Evolutionary conservation across 805 yeast genomes (phyloP).

Genomic region (Hanseniaspora hatyaiensis): DNA sequence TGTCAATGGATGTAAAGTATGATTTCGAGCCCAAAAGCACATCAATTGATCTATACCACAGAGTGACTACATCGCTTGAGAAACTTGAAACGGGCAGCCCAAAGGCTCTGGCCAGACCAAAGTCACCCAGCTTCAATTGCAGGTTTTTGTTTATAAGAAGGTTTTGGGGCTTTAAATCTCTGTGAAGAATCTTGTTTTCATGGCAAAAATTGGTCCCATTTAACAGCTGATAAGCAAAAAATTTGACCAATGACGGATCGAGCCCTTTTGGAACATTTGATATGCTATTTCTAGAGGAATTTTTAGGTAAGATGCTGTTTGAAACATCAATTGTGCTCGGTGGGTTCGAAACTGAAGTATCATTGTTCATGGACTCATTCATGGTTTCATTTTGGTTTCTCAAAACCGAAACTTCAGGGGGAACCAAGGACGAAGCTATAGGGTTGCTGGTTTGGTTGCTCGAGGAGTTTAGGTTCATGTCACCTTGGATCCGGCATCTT

Average conservation of each 20-base stretch:
- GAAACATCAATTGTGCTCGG: background rate
- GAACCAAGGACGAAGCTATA: constrained; percentile 1
- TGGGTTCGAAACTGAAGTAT: background rate
- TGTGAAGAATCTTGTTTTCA: constrained; percentile 83
- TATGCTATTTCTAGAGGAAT: constrained; percentile 4
- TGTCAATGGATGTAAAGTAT: constrained; percentile 94
- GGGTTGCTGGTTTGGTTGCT: background rate
- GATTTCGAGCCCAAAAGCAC: constrained; percentile 91
- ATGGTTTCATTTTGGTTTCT: background rate
- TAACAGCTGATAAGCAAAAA: constrained; percentile 83
- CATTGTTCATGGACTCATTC: background rate
- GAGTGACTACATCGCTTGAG: constrained; percentile 94
- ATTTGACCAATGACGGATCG: constrained; percentile 56
- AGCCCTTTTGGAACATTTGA: constrained; percentile 28
- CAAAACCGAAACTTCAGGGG: constrained; percentile 14
- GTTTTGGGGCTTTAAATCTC: constrained; percentile 95
- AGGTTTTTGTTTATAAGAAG: constrained; percentile 91
- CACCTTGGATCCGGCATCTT: constrained; percentile 5
- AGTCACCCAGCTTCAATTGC: constrained; percentile 78
- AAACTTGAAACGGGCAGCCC: constrained; percentile 95
- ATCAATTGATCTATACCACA: constrained; percentile 97
- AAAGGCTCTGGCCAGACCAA: constrained; percentile 92
- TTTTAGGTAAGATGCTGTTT: background rate
- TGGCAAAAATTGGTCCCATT: constrained; percentile 90
- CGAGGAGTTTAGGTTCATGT: background rate